A percentile compares a stretch with the other conserved stretches of the same genome.
These are phyloP conservation scores for Salvia hispanica DNA, from an alignment of 257 asterid species.

Conservation along the genomic window DNA sequence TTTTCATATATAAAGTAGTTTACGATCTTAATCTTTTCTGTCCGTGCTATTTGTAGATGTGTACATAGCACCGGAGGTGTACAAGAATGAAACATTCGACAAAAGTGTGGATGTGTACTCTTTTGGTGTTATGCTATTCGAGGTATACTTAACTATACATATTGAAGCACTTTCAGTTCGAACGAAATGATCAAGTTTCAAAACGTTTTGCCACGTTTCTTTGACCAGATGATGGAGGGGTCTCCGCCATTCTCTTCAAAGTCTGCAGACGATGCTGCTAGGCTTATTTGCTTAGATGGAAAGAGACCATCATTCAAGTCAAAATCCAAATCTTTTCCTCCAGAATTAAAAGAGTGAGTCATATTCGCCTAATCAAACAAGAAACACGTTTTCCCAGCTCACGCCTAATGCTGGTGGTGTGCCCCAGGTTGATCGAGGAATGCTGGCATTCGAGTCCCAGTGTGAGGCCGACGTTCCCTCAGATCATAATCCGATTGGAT, in stretches of 20 bases:
- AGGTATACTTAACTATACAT: constrained; percentile 48
- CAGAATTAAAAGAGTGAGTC: constrained; percentile 82
- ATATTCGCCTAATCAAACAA: not conserved
- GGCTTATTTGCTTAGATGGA: constrained; percentile 65
- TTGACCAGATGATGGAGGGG: constrained; percentile 88
- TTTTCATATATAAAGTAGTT: not conserved
- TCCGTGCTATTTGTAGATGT: constrained; percentile 45
- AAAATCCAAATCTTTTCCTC: constrained; percentile 71
- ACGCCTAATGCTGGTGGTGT: constrained; percentile 7
- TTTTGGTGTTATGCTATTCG: constrained; percentile 78
- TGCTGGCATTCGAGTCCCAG: constrained; percentile 75
- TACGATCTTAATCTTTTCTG: constrained; percentile 9
- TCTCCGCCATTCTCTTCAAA: constrained; percentile 72
- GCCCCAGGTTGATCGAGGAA: constrained; percentile 80
- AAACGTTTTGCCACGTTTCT: not conserved
- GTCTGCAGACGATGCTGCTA: constrained; percentile 68
- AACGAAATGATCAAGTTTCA: not conserved
- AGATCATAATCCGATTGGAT: constrained; percentile 71
- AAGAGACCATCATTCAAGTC: constrained; percentile 84
- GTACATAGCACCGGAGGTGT: constrained; percentile 87
- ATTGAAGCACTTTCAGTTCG: not conserved
- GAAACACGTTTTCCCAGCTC: not conserved
- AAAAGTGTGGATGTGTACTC: constrained; percentile 88
- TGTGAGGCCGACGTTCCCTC: constrained; percentile 68
- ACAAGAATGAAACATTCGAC: constrained; percentile 65